phyloP scores from a whole-genome alignment of 148 eudicot species.

The Rhododendron simsii region DNA sequence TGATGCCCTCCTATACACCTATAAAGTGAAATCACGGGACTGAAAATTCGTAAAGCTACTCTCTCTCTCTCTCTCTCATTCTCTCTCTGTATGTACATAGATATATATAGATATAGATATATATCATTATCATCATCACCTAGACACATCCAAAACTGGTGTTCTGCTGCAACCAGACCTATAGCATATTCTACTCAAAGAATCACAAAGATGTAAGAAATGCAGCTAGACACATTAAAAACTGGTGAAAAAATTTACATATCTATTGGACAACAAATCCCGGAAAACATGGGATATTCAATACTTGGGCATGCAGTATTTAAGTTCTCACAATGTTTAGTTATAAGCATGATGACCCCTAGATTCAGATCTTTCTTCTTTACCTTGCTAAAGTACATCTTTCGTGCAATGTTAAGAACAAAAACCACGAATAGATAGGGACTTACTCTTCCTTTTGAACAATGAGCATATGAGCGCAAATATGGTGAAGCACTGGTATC shows the following conservation, averaged over 20 bases:
- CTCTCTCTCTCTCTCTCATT: no score
- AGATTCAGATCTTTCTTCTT: not conserved
- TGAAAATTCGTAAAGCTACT: not conserved
- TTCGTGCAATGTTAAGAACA: not conserved
- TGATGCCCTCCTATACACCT: not conserved
- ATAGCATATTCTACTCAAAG: not conserved
- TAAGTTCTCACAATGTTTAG: not conserved
- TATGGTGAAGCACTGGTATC: constrained; percentile 41
- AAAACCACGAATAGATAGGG: not conserved
- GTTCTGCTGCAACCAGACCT: not conserved
- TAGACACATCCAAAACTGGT: not conserved
- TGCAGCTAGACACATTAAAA: no score
- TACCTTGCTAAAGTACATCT: not conserved
- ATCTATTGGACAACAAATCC: not conserved
- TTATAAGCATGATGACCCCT: not conserved
- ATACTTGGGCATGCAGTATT: not conserved
- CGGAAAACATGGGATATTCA: not conserved
- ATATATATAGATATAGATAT: not conserved
- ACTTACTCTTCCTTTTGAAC: constrained; percentile 78
- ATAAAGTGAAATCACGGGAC: not conserved
- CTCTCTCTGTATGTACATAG: no score
- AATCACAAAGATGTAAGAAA: not conserved
- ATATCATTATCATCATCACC: not conserved
- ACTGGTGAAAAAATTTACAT: not conserved
- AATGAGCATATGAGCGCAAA: constrained; percentile 76